phyloP scores from a whole-genome alignment of 352 stramenopile genomes.

The Lagenidium giganteum region DNA sequence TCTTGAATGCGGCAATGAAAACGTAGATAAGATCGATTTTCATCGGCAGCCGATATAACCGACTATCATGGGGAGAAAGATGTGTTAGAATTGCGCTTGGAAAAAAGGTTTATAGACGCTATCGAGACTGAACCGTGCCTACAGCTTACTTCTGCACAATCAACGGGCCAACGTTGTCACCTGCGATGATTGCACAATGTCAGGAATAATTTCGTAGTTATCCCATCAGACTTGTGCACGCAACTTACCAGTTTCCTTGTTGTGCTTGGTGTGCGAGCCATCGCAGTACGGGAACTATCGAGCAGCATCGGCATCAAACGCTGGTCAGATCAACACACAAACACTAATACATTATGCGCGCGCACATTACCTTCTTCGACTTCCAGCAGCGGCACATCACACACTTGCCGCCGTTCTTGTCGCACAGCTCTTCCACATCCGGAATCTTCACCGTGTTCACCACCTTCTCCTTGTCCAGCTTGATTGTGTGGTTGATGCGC shows the following conservation, averaged over 20 bases:
- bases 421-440: constrained; percentile 76
- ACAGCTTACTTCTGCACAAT: constrained; percentile 56
- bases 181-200: neutral
- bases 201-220: too few relatives aligned
- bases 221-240: too few relatives aligned
- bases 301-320: too few relatives aligned
- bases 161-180: constrained; percentile 77
- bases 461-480: constrained; percentile 82
- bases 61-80: too few relatives aligned
- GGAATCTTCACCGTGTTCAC: constrained; percentile 57
- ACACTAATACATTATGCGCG: neutral
- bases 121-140: too few relatives aligned
- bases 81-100: too few relatives aligned
- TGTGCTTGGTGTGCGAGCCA: constrained; percentile 79
- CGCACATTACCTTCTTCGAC: constrained; percentile 76
- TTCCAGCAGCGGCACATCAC: constrained; percentile 84
- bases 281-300: constrained; percentile 82
- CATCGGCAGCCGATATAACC: too few relatives aligned
- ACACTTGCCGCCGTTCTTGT: constrained; percentile 77
- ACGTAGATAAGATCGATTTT: too few relatives aligned
- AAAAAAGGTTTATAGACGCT: too few relatives aligned
- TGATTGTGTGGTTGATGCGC: constrained; percentile 63
- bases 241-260: constrained; percentile 66
- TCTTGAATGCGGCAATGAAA: too few relatives aligned
- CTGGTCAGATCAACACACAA: neutral